Evolutionary conservation across 1,139 yeast species (phyloP), one percentile per base, ranked within the genome.

Genomic region (Blastobotrys petasosporus): DNA sequence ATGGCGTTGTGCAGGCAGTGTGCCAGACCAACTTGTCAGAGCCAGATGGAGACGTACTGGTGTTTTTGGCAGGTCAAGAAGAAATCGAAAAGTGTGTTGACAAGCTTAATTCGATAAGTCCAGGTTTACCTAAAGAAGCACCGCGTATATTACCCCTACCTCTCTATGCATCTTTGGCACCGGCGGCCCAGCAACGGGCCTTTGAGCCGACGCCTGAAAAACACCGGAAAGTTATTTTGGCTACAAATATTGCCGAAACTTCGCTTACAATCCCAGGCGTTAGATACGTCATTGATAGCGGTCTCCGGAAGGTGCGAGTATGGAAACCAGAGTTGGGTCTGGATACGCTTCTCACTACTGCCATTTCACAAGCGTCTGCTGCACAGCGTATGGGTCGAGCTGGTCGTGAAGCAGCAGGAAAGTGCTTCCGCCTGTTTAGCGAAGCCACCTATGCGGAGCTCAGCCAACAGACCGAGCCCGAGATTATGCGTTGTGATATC

Each of bases 351-450:
- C 70, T 90, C 42, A 88, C 97, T 0, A 87, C 94, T 0, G 92
- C 98, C 1, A 82, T 94, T 15, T 88, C 97, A 0, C 88, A 85
- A 60, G 95, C 97, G 0, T 85, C 95, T 36, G 98, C 98, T 0
- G 78, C 84, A 38, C 99, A 92, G 69, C 75, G 99, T 66, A 82
- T 94, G 48, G 99, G 99, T 64, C 85, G 99, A 74, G 98, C 98
- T 25, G 99, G 99, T 55, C 86, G 99, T 78, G 97, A 92, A 68
- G 75, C 79, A 6, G 79, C 85, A 37, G 99, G 99, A 44, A 92
- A 90, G 63, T 88, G 94, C 35, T 92, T 75, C 64, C 71, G 98
- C 50, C 68, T 92, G 33, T 94, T 84, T 62, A 80, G 85, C 47
- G 97, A 90, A 58, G 63, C 68, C 1, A 82, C 85, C 41, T 92